Conservation (phyloP, 257 asterid species). For the Gentiana straminea region DNA sequence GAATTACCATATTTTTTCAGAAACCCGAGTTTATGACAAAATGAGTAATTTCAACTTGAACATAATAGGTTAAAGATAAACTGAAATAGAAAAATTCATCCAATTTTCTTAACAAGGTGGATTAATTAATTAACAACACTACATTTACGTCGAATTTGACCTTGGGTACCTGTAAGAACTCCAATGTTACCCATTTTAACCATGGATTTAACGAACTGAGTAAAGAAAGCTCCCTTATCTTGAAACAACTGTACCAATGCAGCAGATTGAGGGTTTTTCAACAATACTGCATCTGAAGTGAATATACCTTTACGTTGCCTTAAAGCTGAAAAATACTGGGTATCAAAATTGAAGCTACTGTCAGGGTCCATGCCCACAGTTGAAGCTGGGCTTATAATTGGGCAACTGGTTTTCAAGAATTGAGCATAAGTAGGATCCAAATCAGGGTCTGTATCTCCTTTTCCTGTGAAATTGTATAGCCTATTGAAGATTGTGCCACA, state of each 20-base stretch:
- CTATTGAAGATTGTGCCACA: conserved; percentile 30
- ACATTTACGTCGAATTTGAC: conserved; percentile 41
- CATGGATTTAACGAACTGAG: conserved; percentile 32
- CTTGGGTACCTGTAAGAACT: conserved; percentile 27
- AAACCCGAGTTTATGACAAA: too few species aligned
- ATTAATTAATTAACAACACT: conserved; percentile 15
- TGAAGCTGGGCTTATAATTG: conserved; percentile 17
- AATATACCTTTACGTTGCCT: conserved; percentile 22
- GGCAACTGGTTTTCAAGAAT: conserved; percentile 29
- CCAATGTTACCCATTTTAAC: conserved; percentile 33
- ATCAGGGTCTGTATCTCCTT: conserved; percentile 35
- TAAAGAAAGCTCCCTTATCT: conserved; percentile 2
- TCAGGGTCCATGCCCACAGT: conserved; percentile 33
- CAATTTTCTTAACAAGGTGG: too few species aligned
- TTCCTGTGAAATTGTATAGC: conserved; percentile 43
- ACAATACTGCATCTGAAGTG: conserved; percentile 33
- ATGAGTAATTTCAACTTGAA: too few species aligned
- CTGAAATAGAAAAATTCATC: too few species aligned
- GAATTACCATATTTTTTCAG: too few species aligned
- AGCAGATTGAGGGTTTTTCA: conserved; percentile 18
- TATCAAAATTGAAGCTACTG: conserved; percentile 25
- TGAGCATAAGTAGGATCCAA: conserved; percentile 26
- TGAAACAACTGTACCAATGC: conserved; percentile 20
- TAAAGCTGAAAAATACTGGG: conserved; percentile 21
- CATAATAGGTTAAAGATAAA: too few species aligned